Base-by-base conservation (phyloP, 2,329 filamentous ascomycete species). In the Zasmidium cellare region DNA sequence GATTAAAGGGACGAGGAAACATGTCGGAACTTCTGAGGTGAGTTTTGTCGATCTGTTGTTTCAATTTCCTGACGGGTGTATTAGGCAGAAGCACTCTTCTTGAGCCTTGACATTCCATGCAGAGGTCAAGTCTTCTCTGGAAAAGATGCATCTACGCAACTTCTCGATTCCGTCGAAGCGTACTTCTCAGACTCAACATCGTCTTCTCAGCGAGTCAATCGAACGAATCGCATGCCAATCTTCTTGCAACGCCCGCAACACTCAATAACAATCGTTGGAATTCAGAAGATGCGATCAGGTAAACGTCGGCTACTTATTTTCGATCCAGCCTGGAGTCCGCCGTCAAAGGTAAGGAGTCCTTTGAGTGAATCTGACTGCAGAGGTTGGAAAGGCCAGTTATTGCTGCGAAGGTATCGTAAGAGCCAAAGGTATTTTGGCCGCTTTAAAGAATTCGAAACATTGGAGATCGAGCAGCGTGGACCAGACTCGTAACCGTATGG, bases 231-330 rank as follows among this genome's bases (percentile, higher is more conserved):
- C 2, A 87, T 92, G 24, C 92, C 93, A 0, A 86, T 97, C 45
- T 97, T 96, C 74, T 86, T 96, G 58, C 93, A 97, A 71, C 90
- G 93, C 67, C 86, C 87, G 83, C 88, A 90, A 2, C 93, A 97
- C 73, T 97, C 92, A 1, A 79, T 96, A 77, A 96, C 91, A 0
- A 90, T 97, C 46, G 80, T 97, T 56, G 93, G 93, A 0, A 80
- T 96, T 25, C 92, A 97, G 72, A 84, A 82, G 61, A 83, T 81
- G 19, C 79, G 75, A 25, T 80, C 87, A 56, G 88, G 89, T n/a
- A 76, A 78, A 20, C 77, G 80, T 53, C 88, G 89, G 63, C 78
- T 97, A 9, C 78, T 97, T 0, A 88, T 96, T 12, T 96, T 96
- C 71, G 92, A 97, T 71, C 92, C 93, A 0, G 88, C 89, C 76